A percentile compares a stretch with the other conserved stretches of the same genome.
These are phyloP conservation scores for Lippia alba DNA, from an alignment of 305 asterid species.

Conservation along the genomic window DNA sequence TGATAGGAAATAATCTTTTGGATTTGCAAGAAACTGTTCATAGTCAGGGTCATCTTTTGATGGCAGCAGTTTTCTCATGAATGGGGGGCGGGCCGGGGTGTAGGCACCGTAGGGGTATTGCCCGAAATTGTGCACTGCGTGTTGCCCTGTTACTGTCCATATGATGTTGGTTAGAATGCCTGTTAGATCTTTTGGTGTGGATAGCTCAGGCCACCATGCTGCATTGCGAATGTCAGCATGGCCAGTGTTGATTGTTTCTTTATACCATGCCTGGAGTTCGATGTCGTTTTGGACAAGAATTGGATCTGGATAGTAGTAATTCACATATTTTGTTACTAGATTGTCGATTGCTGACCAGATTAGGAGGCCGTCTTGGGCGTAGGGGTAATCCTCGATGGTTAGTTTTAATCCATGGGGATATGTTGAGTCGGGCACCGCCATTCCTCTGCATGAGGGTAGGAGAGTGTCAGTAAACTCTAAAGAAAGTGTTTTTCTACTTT, in stretches of 20 bases:
- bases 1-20: slow-evolving; percentile 51
- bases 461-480: too few species aligned
- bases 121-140: slow-evolving; percentile 64
- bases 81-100: slow-evolving; percentile 61
- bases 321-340: slow-evolving; percentile 46
- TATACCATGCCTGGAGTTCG: slow-evolving; percentile 65
- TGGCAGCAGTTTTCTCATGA: slow-evolving; percentile 56
- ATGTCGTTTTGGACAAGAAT: slow-evolving; percentile 42
- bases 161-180: slow-evolving; percentile 56
- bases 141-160: slow-evolving; percentile 65
- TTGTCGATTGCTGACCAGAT: slow-evolving; percentile 56
- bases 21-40: slow-evolving; percentile 44
- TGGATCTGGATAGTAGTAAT: slow-evolving; percentile 48
- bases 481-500: too few species aligned
- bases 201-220: slow-evolving; percentile 64
- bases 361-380: slow-evolving; percentile 63
- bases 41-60: slow-evolving; percentile 33
- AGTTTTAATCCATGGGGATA: slow-evolving; percentile 54
- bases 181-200: slow-evolving; percentile 50
- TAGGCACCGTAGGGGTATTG: slow-evolving; percentile 65
- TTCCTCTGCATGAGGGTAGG: slow-evolving; percentile 46
- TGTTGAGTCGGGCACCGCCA: slow-evolving; percentile 61
- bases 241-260: slow-evolving; percentile 57
- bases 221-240: slow-evolving; percentile 53
- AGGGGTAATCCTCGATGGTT: slow-evolving; percentile 61